Evolutionary conservation across 2,329 filamentous ascomycete species (phyloP).

Genomic region (Penicillium brevicompactum): DNA sequence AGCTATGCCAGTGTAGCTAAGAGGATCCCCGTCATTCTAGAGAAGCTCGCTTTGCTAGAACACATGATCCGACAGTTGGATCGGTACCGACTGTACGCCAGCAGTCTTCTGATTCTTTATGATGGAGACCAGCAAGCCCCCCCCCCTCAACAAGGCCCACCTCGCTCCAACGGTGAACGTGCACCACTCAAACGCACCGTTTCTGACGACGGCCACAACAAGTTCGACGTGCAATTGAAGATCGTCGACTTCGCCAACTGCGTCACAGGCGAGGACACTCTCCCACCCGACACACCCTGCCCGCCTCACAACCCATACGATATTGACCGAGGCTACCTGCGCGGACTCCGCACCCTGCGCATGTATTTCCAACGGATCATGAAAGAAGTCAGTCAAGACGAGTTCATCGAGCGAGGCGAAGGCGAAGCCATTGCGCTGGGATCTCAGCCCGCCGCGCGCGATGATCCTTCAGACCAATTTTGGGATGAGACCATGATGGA

Average conservation of each 20-base stretch:
- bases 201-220: constrained; percentile 41
- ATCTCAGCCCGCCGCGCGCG: constrained; percentile 34
- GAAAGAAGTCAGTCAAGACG: constrained; percentile 65
- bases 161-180: constrained; percentile 27
- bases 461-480: constrained; percentile 34
- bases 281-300: constrained; percentile 63
- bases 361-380: constrained; percentile 88
- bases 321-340: constrained; percentile 85
- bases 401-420: constrained; percentile 48
- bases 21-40: constrained; percentile 84
- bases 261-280: constrained; percentile 77
- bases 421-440: constrained; percentile 43
- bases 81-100: constrained; percentile 93
- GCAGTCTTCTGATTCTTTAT: constrained; percentile 92
- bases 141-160: constrained; percentile 22
- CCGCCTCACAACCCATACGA: constrained; percentile 79
- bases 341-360: constrained; percentile 75
- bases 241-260: constrained; percentile 99
- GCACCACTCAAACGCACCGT: constrained; percentile 37
- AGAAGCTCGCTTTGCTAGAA: constrained; percentile 81
- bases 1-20: constrained; percentile 77
- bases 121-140: constrained; percentile 65
- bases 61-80: constrained; percentile 76
- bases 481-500: constrained; percentile 48
- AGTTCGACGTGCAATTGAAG: constrained; percentile 70